Evolutionary conservation across 2,329 filamentous ascomycete species (phyloP).

Genomic region (Bipolaris bicolor): DNA sequence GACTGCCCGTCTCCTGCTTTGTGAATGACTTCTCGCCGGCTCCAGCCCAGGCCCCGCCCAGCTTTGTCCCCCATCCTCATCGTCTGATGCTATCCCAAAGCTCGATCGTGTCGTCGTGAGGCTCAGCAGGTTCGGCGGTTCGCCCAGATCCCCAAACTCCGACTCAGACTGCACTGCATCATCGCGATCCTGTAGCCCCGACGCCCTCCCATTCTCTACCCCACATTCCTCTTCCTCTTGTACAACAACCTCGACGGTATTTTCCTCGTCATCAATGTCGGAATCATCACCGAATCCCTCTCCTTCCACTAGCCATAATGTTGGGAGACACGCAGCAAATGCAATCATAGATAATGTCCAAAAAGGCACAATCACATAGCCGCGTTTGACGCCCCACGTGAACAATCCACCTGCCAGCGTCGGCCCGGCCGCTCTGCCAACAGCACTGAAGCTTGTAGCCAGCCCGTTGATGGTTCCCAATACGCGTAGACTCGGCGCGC

Average conservation of each 20-base stretch:
- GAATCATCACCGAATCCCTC: constrained; percentile 64
- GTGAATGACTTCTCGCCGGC: constrained; percentile 32
- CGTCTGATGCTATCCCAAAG: constrained; percentile 29
- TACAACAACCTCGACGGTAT: constrained; percentile 19
- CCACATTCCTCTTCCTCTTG: constrained; percentile 25
- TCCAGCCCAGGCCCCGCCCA: constrained; percentile 22
- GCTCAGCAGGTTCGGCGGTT: constrained; percentile 43
- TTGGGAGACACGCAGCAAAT: constrained; percentile 70
- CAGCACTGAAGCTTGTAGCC: constrained; percentile 79
- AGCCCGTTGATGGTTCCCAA: constrained; percentile 91
- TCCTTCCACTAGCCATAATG: constrained; percentile 75
- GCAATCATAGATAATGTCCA: constrained; percentile 74
- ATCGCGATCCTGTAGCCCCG: constrained; percentile 11
- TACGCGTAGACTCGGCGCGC: constrained; percentile 73
- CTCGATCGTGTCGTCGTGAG: constrained; percentile 41
- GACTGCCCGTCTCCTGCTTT: constrained; percentile 41
- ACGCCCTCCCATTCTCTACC: background rate
- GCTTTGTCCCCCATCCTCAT: constrained; percentile 27
- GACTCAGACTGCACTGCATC: constrained; percentile 40
- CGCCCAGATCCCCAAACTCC: constrained; percentile 45
- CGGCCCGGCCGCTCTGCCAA: constrained; percentile 81
- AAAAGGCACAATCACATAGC: constrained; percentile 81
- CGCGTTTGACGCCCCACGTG: constrained; percentile 73
- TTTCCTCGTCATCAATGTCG: constrained; percentile 47
- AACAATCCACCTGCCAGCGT: constrained; percentile 75